phyloP scores from a whole-genome alignment of 2,329 filamentous ascomycete species.

The Colletotrichum magnum region DNA sequence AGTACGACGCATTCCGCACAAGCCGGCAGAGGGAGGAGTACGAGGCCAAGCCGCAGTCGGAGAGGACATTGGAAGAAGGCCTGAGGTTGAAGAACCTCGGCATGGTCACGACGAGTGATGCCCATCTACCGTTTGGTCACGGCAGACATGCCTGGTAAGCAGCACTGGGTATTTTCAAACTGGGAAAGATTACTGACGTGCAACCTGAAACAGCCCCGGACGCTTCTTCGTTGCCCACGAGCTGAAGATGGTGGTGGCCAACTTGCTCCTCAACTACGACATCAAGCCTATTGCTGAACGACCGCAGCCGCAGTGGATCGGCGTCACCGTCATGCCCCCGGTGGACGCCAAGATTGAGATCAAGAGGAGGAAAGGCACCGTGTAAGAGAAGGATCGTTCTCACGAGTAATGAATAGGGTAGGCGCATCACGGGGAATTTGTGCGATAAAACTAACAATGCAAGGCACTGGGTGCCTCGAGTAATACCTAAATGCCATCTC shows the following conservation, averaged over 20 bases:
- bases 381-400: background rate
- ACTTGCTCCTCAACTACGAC: slow-evolving; percentile 68
- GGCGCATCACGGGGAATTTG: background rate
- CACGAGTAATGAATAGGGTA: background rate
- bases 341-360: slow-evolving; percentile 50
- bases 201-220: slow-evolving; percentile 56
- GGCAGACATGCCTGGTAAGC: slow-evolving; percentile 65
- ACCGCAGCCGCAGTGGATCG: slow-evolving; percentile 60
- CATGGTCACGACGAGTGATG: slow-evolving; percentile 67
- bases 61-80: slow-evolving; percentile 48
- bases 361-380: slow-evolving; percentile 42
- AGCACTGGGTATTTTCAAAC: too few relatives aligned
- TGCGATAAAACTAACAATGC: background rate
- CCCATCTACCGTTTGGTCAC: slow-evolving; percentile 69
- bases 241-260: slow-evolving; percentile 67
- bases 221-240: slow-evolving; percentile 70
- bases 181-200: background rate
- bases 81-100: slow-evolving; percentile 58
- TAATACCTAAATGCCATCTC: background rate
- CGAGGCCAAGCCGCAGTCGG: slow-evolving; percentile 46
- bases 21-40: slow-evolving; percentile 57
- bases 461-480: background rate
- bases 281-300: slow-evolving; percentile 56
- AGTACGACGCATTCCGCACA: slow-evolving; percentile 66
- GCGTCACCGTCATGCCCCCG: slow-evolving; percentile 58